Evolutionary conservation across 2,329 filamentous ascomycete genomes (phyloP), one percentile per base, ranked within the genome.

Genomic region (Trematosphaeria pertusa): DNA sequence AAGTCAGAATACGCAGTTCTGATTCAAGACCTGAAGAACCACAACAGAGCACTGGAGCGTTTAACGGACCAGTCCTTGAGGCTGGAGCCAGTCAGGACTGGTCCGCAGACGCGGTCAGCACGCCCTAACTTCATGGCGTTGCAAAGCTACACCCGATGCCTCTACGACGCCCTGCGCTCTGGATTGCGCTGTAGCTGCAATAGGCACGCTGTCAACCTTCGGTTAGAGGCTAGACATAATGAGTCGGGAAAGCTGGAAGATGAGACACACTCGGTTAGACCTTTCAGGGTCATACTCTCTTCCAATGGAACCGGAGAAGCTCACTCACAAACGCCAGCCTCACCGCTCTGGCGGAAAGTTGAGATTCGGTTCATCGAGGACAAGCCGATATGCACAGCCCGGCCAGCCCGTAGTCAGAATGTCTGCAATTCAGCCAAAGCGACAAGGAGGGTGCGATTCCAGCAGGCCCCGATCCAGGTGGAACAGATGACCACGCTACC

Each of bases 1-100:
- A 59, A 56, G 38, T 51, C 54, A 1, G 55, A 58, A 11, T 69
- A 67, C 24, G 41, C 51, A 10, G 60, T 59, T 11, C 48, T 58
- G 2, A 43, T 69, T 4, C 11, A 22, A 2, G 45, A 56, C 5
- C 49, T 68, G 10, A 49, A 37, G n/a, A 48, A 52, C 18, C 52
- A 50, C 36, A 68, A 66, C 33, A 41, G 48, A n/a, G 50, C 47
- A 2, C 40, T 68, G 12, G 41, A 47, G 4, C 56, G 45, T 14
- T 47, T 69, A 7, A 64, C 61, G 1, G 50, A 57, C 26, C 64
- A 66, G 33, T 58, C 54, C 1, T 30, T 54, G 2, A 48, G 54
- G 10, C 52, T 66, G 1, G 57, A 60, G 37, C 40, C 54, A 9
- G 46, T 48, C 4, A 30, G 54, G 33, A 26, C 14, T 5, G 37